These are phyloP conservation scores for Isochrysis galbana DNA, from an alignment of 78 protist genomes.

Conservation along the genomic window DNA sequence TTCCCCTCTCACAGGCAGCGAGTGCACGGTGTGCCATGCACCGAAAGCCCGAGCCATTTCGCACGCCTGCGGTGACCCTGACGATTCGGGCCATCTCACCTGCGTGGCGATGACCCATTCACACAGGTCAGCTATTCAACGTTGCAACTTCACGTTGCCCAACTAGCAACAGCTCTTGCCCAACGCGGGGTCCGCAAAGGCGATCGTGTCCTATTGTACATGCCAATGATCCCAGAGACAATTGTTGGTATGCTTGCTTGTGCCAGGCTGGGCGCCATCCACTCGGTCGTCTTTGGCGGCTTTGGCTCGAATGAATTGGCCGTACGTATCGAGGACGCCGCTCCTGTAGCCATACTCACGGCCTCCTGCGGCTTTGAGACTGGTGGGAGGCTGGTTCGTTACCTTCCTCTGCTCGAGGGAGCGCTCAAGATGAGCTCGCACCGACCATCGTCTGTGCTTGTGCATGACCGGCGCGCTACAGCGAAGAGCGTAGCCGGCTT, in stretches of 20 bases:
- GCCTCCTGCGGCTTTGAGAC: not conserved
- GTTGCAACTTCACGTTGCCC: not conserved
- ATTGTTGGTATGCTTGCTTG: slow-evolving; percentile 90
- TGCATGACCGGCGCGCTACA: too few relatives aligned
- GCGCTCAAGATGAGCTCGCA: too few relatives aligned
- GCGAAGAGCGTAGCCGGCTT: too few relatives aligned
- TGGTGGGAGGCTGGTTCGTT: too few relatives aligned
- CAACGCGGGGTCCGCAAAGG: slow-evolving; percentile 42
- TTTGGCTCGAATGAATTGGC: slow-evolving; percentile 4
- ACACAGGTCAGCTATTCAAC: too few relatives aligned
- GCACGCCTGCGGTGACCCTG: too few relatives aligned
- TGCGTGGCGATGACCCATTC: too few relatives aligned
- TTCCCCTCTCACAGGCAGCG: too few relatives aligned
- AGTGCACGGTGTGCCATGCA: too few relatives aligned
- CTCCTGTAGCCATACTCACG: not conserved
- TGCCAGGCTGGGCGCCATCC: slow-evolving; percentile 92
- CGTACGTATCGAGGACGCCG: not conserved
- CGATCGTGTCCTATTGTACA: slow-evolving; percentile 83
- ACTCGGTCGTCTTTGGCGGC: slow-evolving; percentile 79
- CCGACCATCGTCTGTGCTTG: too few relatives aligned
- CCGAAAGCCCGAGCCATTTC: not conserved
- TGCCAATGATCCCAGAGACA: slow-evolving; percentile 84
- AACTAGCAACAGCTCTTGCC: not conserved
- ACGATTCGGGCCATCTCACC: too few relatives aligned
- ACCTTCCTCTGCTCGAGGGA: too few relatives aligned